Evolutionary conservation across 2,329 filamentous ascomycete genomes (phyloP).

Genomic region (Xylaria sp.): DNA sequence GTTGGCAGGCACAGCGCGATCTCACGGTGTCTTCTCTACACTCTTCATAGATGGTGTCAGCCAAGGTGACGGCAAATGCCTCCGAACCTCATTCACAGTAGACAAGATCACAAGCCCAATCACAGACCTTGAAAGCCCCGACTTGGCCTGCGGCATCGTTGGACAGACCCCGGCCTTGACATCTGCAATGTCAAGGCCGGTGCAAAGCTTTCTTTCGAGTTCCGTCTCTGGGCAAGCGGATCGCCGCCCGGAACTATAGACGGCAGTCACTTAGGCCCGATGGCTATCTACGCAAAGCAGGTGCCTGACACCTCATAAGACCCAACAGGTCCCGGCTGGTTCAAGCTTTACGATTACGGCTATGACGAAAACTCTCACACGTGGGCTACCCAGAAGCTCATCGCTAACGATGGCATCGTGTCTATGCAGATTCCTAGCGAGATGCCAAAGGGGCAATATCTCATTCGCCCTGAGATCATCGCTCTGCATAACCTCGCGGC

Average conservation of each 20-base stretch:
- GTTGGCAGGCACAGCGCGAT: slow-evolving; percentile 1
- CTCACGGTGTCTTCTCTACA: slow-evolving; percentile 33
- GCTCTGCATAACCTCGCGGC: slow-evolving; percentile 61
- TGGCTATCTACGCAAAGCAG: slow-evolving; percentile 36
- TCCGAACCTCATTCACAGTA: slow-evolving; percentile 26
- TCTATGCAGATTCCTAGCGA: slow-evolving; percentile 60
- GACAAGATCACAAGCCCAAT: slow-evolving; percentile 32
- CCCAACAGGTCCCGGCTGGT: slow-evolving; percentile 31
- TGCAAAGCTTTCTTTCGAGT: slow-evolving; percentile 35
- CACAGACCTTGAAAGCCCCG: slow-evolving; percentile 27
- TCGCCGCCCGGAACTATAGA: slow-evolving; percentile 31
- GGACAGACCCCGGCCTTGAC: slow-evolving; percentile 25
- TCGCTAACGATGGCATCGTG: slow-evolving; percentile 60
- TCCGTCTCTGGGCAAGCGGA: slow-evolving; percentile 27
- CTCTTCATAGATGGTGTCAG: slow-evolving; percentile 31
- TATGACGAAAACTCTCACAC: slow-evolving; percentile 42
- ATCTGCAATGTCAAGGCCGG: slow-evolving; percentile 24
- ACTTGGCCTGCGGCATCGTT: slow-evolving; percentile 33
- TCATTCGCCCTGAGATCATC: slow-evolving; percentile 68
- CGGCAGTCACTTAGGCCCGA: slow-evolving; percentile 26
- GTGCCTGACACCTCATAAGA: slow-evolving; percentile 4
- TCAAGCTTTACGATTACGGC: slow-evolving; percentile 40
- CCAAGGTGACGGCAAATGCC: slow-evolving; percentile 31
- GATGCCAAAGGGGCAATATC: slow-evolving; percentile 64
- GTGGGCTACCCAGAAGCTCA: slow-evolving; percentile 50